These are phyloP conservation scores for Fusarium anthophilum DNA, from an alignment of 2,329 filamentous ascomycete genomes.

Conservation along the genomic window DNA sequence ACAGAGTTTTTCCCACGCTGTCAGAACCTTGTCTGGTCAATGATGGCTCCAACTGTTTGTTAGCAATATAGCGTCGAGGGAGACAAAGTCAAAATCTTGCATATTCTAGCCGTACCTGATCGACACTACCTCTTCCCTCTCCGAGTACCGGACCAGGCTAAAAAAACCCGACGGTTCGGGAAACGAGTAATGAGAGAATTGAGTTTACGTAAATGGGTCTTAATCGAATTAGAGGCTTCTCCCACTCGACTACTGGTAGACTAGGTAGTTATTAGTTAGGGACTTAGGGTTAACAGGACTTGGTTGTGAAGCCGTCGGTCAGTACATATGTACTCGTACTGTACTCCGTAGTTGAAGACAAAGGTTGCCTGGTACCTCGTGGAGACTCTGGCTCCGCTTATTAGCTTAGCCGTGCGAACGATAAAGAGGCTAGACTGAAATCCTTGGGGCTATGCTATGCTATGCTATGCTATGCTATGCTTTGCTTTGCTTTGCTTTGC, in stretches of 20 bases:
- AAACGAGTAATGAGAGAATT: slow-evolving; percentile 16
- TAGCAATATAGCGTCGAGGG: background rate
- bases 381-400: background rate
- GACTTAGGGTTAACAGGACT: background rate
- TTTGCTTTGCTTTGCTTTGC: background rate
- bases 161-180: background rate
- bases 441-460: background rate
- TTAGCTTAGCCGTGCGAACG: background rate
- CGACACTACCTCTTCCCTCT: slow-evolving; percentile 7
- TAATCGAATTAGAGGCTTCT: slow-evolving; percentile 11
- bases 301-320: slow-evolving; percentile 6
- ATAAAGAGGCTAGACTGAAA: background rate
- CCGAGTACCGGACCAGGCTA: slow-evolving; percentile 20
- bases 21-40: slow-evolving; percentile 12
- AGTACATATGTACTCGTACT: background rate
- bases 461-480: background rate
- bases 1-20: slow-evolving; percentile 16
- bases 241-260: background rate
- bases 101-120: slow-evolving; percentile 28
- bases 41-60: background rate
- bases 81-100: slow-evolving; percentile 17
- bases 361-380: background rate
- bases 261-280: background rate
- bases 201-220: slow-evolving; percentile 21
- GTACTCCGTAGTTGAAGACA: slow-evolving; percentile 1